Evolutionary conservation across 2,329 filamentous ascomycete genomes (phyloP).

Genomic region (Cladosporium sp.): DNA sequence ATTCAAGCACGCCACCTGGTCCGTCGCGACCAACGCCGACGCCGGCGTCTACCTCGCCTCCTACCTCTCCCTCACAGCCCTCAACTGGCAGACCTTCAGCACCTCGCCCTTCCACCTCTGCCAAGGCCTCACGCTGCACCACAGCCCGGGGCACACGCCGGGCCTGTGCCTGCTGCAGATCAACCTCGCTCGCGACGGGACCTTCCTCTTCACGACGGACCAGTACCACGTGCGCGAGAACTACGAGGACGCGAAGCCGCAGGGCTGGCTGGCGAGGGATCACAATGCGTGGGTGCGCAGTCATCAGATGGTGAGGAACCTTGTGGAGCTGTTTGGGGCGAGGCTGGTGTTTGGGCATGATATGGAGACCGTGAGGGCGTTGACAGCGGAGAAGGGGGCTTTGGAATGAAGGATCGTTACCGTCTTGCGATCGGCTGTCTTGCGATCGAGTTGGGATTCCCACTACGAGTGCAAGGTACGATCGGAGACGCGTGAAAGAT

Average conservation of each 20-base stretch:
- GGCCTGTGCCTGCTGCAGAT: conserved; percentile 33
- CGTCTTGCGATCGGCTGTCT: too few species aligned
- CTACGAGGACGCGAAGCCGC: conserved; percentile 28
- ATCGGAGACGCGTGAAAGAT: too few species aligned
- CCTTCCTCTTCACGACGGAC: conserved; percentile 34
- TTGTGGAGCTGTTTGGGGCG: conserved; percentile 19
- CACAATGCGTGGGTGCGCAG: conserved; percentile 30
- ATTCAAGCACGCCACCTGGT: conserved; percentile 33
- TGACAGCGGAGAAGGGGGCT: background rate
- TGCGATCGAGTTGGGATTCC: too few species aligned
- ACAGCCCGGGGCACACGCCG: conserved; percentile 33
- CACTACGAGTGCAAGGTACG: too few species aligned
- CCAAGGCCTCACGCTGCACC: conserved; percentile 30
- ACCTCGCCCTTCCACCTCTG: conserved; percentile 30
- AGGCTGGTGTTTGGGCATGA: conserved; percentile 22
- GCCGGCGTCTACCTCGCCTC: conserved; percentile 20
- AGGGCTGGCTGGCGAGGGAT: conserved; percentile 34
- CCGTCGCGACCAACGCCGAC: conserved; percentile 32
- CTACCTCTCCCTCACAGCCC: background rate
- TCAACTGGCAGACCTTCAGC: conserved; percentile 30
- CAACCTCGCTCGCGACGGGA: conserved; percentile 30
- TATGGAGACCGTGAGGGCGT: conserved; percentile 12
- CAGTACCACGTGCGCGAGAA: conserved; percentile 35
- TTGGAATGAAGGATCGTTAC: background rate
- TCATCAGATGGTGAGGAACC: conserved; percentile 20